A percentile compares a stretch with the other conserved stretches of the same genome.
These are phyloP conservation scores for Mucor velutinosus DNA, from an alignment of 371 early-diverging fungal species.

Conservation along the genomic window DNA sequence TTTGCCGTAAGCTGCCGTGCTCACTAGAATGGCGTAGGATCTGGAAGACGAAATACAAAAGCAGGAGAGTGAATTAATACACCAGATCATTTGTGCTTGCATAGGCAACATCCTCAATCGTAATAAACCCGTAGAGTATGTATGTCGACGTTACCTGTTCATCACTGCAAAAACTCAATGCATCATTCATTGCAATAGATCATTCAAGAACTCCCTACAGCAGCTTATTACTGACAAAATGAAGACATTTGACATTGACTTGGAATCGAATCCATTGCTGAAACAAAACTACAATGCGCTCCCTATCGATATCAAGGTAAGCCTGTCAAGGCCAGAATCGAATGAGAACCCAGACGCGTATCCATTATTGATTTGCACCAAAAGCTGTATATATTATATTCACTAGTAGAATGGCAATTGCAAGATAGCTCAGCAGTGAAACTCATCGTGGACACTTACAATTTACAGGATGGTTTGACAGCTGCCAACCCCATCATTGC, in stretches of 20 bases:
- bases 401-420: conserved; percentile 49
- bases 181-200: not conserved
- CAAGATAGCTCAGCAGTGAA: conserved; percentile 40
- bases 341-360: not conserved
- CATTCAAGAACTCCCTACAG: conserved; percentile 24
- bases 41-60: conserved; percentile 32
- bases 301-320: conserved; percentile 32
- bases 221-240: conserved; percentile 36
- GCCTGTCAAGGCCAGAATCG: not conserved
- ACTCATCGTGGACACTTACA: conserved; percentile 24
- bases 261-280: conserved; percentile 36
- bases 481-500: conserved; percentile 25
- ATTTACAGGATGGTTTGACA: conserved; percentile 4
- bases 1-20: conserved; percentile 16
- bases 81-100: conserved; percentile 34
- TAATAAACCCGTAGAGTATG: conserved; percentile 43
- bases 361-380: not conserved
- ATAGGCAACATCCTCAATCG: conserved; percentile 45
- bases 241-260: conserved; percentile 32
- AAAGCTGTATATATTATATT: conserved; percentile 35
- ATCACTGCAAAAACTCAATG: not conserved
- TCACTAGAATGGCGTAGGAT: conserved; percentile 19
- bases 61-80: conserved; percentile 24
- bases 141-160: no score
- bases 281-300: conserved; percentile 27